These are phyloP conservation scores for Acanthamoeba healyi DNA, from an alignment of 208 protist genomes.

Conservation along the genomic window DNA sequence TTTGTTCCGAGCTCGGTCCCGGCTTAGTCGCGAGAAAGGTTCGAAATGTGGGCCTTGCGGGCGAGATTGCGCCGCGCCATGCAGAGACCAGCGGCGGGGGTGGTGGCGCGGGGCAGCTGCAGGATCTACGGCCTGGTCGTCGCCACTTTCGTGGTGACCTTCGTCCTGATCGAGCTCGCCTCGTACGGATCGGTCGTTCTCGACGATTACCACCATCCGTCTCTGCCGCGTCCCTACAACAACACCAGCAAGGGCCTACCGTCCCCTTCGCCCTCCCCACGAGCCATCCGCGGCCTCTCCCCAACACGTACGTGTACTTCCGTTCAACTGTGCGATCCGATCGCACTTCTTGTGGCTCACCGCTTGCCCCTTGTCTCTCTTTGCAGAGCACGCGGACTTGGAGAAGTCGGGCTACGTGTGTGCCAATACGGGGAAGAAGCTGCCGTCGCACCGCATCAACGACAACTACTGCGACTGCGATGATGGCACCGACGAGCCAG, in stretches of 20 bases:
- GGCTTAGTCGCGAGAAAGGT: too few species aligned
- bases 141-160: background rate
- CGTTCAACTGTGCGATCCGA: too few species aligned
- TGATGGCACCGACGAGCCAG: conserved; percentile 49
- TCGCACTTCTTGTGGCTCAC: background rate
- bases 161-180: conserved; percentile 21
- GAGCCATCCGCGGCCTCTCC: background rate
- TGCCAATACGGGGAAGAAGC: background rate
- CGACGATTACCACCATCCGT: background rate
- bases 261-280: too few species aligned
- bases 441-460: background rate
- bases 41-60: too few species aligned
- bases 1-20: too few species aligned
- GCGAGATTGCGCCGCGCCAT: background rate
- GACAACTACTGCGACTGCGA: conserved; percentile 73
- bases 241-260: too few species aligned
- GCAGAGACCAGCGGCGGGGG: background rate
- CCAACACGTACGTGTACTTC: conserved; percentile 1
- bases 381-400: background rate
- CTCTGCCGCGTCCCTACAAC: too few species aligned
- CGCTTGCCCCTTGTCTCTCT: too few species aligned
- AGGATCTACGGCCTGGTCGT: background rate
- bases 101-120: background rate
- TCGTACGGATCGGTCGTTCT: background rate
- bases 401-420: background rate